Conservation (phyloP, 2,329 filamentous ascomycete species). For the Oidium heveae region DNA sequence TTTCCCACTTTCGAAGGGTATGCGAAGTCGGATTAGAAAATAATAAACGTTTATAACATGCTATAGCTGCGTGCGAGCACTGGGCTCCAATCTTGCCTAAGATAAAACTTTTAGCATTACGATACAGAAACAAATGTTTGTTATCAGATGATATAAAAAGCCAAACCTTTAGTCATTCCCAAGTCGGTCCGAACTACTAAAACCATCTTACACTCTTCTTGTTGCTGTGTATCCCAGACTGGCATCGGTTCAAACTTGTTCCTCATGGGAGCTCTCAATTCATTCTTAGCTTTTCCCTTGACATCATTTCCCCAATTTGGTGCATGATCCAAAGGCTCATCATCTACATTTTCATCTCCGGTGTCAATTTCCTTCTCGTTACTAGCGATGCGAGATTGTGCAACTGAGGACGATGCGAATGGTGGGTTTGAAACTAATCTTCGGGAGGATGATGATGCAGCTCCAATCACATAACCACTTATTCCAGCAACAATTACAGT, state of each 20-base stretch:
- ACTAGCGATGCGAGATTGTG: slow-evolving; percentile 24
- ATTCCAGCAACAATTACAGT: slow-evolving; percentile 51
- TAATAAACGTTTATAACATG: slow-evolving; percentile 75
- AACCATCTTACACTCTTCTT: slow-evolving; percentile 83
- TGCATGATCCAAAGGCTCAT: slow-evolving; percentile 34
- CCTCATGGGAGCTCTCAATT: slow-evolving; percentile 21
- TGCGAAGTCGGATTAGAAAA: slow-evolving; percentile 26
- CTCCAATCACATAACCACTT: slow-evolving; percentile 57
- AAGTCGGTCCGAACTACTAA: slow-evolving; percentile 81
- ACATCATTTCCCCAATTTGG: slow-evolving; percentile 38
- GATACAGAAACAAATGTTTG: no score
- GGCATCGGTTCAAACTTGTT: slow-evolving; percentile 16
- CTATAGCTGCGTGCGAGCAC: slow-evolving; percentile 83
- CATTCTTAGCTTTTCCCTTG: slow-evolving; percentile 33
- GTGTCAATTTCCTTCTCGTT: slow-evolving; percentile 33
- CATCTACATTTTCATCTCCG: slow-evolving; percentile 40
- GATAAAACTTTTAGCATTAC: no score
- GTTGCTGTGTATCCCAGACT: slow-evolving; percentile 14
- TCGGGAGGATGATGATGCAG: slow-evolving; percentile 31
- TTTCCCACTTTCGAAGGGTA: slow-evolving; percentile 67
- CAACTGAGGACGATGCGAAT: slow-evolving; percentile 15
- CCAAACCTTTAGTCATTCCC: slow-evolving; percentile 83
- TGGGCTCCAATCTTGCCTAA: slow-evolving; percentile 92
- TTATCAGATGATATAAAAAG: neutral
- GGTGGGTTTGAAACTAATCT: slow-evolving; percentile 41